Evolutionary conservation across 495 filamentous ascomycete genomes (phyloP).

Genomic region (Talaromyces stipitatus): DNA sequence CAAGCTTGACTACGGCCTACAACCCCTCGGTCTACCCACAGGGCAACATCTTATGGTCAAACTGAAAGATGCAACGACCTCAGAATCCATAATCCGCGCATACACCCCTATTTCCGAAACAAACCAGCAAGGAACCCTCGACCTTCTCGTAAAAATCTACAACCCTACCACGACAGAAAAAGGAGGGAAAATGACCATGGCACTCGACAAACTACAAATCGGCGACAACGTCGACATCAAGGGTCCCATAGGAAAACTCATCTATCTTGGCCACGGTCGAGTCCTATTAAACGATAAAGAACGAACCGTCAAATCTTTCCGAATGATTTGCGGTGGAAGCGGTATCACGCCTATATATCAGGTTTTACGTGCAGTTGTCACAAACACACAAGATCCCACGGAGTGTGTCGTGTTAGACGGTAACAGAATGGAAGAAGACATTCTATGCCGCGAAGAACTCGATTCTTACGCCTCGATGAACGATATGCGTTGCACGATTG

Average conservation of each 20-base stretch:
- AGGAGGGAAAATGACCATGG: constrained; percentile 82
- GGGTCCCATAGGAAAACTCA: constrained; percentile 83
- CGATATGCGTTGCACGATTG: constrained; percentile 50
- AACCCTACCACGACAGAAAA: constrained; percentile 47
- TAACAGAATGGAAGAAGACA: constrained; percentile 75
- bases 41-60: constrained; percentile 90
- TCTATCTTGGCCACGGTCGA: constrained; percentile 62
- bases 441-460: constrained; percentile 71
- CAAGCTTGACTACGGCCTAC: constrained; percentile 62
- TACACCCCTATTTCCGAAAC: constrained; percentile 82
- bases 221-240: constrained; percentile 77
- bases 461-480: constrained; percentile 51
- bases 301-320: constrained; percentile 57
- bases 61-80: constrained; percentile 55
- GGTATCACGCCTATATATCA: constrained; percentile 93
- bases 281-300: constrained; percentile 55
- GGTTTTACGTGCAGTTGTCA: constrained; percentile 71
- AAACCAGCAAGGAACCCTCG: constrained; percentile 51
- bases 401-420: constrained; percentile 70
- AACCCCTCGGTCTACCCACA: constrained; percentile 70
- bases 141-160: constrained; percentile 84
- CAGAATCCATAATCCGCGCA: constrained; percentile 70
- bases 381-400: constrained; percentile 48
- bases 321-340: constrained; percentile 86
- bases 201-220: constrained; percentile 63